Evolutionary conservation across 2,329 filamentous ascomycete species (phyloP), one percentile per base, ranked within the genome.

Genomic region (Penicillium sp.): DNA sequence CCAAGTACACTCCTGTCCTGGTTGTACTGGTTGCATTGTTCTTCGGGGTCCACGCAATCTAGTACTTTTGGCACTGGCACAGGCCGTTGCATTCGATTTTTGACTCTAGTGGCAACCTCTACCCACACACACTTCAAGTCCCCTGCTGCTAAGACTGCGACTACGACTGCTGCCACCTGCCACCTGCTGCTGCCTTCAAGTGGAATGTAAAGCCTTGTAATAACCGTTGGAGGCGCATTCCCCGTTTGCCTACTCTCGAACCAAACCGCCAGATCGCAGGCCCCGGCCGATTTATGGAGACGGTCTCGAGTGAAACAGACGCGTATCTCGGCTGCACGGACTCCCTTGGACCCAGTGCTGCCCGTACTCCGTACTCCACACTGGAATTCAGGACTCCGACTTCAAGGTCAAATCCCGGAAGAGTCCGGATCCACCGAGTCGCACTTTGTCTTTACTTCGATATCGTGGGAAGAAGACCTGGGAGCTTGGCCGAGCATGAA

Each of bases 291-390:
- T 40, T 40, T 18, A 52, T 58, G 52, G 33, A 43, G 44, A 48
- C 16, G 42, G 51, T 31, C 49, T 42, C 29, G 51, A 58, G 56
- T 67, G 67, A 69, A 69, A 69, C 66, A 68, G 61, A 70, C 66
- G 67, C 68, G 67, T 71, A 70, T 68, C 58, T 67, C 64, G 60
- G 64, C 67, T 70, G 69, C 69, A 71, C 68, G 66, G 68, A 70
- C 68, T 59, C 45, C 45, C 39, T 14, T 28, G 48, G 44, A 54
- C 39, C 37, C 28, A 34, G 40, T 39, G 28, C 18, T 46, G 48
- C 26, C 53, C 48, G 16, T 18, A 47, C 47, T 48, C 52, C 49
- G 55, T 51, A 43, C 19, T 29, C 16, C 43, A 50, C 31, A 42
- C n/a, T n/a, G n/a, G n/a, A n/a, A n/a, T 51, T 31, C 51, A 39